phyloP scores from a whole-genome alignment of 2,329 filamentous ascomycete species.

The Aspergillus brunneoviolaceus region DNA sequence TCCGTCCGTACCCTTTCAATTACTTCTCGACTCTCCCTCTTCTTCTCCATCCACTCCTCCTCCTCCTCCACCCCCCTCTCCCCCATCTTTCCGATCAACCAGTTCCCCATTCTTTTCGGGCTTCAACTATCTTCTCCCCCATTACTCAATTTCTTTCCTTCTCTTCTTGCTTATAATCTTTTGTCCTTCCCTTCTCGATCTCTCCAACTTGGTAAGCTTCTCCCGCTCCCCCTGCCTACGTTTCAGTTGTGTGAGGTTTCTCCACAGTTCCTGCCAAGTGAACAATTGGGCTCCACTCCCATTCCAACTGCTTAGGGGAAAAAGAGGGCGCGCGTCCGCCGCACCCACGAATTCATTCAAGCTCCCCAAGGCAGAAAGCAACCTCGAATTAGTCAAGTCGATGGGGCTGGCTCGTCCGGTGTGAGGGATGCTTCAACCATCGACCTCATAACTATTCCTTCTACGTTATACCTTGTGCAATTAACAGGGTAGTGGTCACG shows the following conservation, averaged over 20 bases:
- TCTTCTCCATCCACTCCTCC: constrained; percentile 2
- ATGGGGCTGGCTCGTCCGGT: not conserved
- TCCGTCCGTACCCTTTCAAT: not conserved
- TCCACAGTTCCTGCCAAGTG: constrained; percentile 32
- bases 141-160: constrained; percentile 1
- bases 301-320: constrained; percentile 26
- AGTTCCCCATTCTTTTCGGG: constrained; percentile 3
- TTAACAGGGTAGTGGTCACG: not conserved
- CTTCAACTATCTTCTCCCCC: constrained; percentile 3
- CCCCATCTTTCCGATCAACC: constrained; percentile 1
- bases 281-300: constrained; percentile 31
- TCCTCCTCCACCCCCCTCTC: not conserved
- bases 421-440: not conserved
- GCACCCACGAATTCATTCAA: not conserved
- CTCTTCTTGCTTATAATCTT: not conserved
- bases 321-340: not conserved
- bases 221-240: constrained; percentile 16
- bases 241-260: constrained; percentile 16
- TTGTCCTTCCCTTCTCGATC: constrained; percentile 6
- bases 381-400: not conserved
- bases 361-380: not conserved
- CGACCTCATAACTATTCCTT: not conserved
- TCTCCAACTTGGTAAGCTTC: constrained; percentile 13
- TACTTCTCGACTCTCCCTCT: constrained; percentile 5
- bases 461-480: not conserved